Evolutionary conservation across 2,329 filamentous ascomycete species (phyloP).

Genomic region (Capronia coronata): DNA sequence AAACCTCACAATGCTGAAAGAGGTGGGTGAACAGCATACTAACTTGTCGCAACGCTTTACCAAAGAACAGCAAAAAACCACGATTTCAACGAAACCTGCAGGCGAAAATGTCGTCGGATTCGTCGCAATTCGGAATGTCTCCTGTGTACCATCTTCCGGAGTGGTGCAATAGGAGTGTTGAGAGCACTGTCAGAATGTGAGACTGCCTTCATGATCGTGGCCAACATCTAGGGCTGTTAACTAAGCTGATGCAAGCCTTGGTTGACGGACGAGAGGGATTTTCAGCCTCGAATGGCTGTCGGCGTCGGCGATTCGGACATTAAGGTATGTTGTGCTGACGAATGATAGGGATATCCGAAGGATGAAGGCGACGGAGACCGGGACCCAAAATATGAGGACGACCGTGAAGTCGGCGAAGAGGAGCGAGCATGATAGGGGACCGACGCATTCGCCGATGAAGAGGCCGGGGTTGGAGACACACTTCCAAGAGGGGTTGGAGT

Average conservation of each 20-base stretch:
- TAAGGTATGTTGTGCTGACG: conserved; percentile 38
- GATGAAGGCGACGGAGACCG: conserved; percentile 35
- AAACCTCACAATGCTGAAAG: conserved; percentile 11
- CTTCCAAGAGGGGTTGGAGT: conserved; percentile 22
- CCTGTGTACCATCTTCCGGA: conserved; percentile 12
- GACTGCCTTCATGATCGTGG: conserved; percentile 4
- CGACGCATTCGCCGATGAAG: conserved; percentile 19
- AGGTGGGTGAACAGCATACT: conserved; percentile 4
- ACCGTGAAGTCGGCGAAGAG: conserved; percentile 39
- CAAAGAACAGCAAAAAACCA: conserved; percentile 26
- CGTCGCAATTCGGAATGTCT: conserved; percentile 1
- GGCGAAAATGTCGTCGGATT: conserved; percentile 9
- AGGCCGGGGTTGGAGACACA: conserved; percentile 16
- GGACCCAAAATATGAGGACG: conserved; percentile 37
- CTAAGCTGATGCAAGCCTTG: conserved; percentile 1
- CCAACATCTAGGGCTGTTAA: conserved; percentile 2
- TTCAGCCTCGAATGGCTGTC: conserved; percentile 37
- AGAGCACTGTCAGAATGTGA: conserved; percentile 5
- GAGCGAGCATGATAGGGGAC: conserved; percentile 37
- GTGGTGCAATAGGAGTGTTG: conserved; percentile 7
- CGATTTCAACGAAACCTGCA: conserved; percentile 11
- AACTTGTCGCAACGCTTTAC: conserved; percentile 20
- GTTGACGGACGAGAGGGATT: conserved; percentile 8
- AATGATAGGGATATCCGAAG: conserved; percentile 41
- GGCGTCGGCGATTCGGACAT: conserved; percentile 43